Conservation (phyloP, 169 alveolate species). For the Plasmodium billcollinsi region DNA sequence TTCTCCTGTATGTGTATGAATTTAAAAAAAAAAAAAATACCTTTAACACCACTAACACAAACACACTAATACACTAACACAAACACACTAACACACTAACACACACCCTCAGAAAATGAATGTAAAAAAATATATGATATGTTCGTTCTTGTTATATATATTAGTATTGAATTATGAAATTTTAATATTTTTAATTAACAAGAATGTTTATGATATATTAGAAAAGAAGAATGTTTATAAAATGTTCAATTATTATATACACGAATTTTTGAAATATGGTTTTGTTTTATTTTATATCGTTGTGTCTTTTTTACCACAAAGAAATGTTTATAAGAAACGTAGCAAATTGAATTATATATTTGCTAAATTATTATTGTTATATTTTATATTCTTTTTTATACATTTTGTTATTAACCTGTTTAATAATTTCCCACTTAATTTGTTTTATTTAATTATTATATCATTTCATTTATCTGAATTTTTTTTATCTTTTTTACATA, state of each 20-base stretch:
- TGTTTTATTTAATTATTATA: conserved; percentile 26
- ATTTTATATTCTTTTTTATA: conserved; percentile 47
- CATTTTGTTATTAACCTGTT: conserved; percentile 38
- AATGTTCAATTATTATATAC: conserved; percentile 9
- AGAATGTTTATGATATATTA: background rate
- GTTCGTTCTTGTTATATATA: conserved; percentile 24
- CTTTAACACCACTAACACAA: too few relatives aligned
- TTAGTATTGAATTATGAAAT: conserved; percentile 32
- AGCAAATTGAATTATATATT: conserved; percentile 46
- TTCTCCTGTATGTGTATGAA: too few relatives aligned
- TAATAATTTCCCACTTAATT: conserved; percentile 54
- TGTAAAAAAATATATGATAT: conserved; percentile 15
- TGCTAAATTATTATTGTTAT: conserved; percentile 48
- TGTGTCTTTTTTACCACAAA: conserved; percentile 25
- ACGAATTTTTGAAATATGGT: conserved; percentile 40
- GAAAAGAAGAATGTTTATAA: conserved; percentile 10
- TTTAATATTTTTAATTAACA: conserved; percentile 17
- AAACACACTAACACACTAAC: background rate
- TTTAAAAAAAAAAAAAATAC: too few relatives aligned
- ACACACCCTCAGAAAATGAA: conserved; percentile 27
- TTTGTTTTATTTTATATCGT: conserved; percentile 29
- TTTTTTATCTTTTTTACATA: conserved; percentile 49
- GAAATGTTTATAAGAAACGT: conserved; percentile 43
- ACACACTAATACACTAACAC: background rate
- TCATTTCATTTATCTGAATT: conserved; percentile 65